Evolutionary conservation across 345 rosid species (phyloP), one percentile per base, ranked within the genome.

Genomic region (Salix caprea): DNA sequence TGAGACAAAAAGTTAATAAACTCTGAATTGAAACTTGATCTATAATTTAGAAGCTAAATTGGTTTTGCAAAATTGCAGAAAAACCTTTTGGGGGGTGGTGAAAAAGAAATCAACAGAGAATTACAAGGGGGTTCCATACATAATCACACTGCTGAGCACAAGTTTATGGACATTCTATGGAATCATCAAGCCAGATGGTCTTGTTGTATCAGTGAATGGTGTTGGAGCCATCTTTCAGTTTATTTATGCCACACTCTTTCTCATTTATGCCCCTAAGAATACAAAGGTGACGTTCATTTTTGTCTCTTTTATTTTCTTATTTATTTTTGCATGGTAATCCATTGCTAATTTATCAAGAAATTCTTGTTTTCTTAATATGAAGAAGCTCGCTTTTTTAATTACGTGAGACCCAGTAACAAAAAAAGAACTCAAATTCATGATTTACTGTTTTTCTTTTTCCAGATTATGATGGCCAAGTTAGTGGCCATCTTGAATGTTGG

Each of bases 151-250:
- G 34, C 69, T 77, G n/a, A 77, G 71, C 52, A 70, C 75, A 26
- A 61, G 48, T 13, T 62, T 77, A 75, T 77, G 79, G 79, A 10
- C 67, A 15, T 76, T 76, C 24, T 76, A 76, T 32, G 79, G 79
- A 66, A 14, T 76, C 68, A 67, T 76, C 30, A 76, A 76, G 61
- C 40, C 67, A 24, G 56, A 64, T 62, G 46, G 44, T 70, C 80
- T 77, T 28, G 80, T 77, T 62, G 18, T 71, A 2, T 44, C 80
- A 13, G 71, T 77, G 60, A 77, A 77, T 42, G 80, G 56, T 37
- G 16, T 71, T 24, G 80, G 80, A 6, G 28, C 71, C 21, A 68
- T 23, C 52, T 19, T 71, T 7, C 75, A 77, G 26, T 40, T 77
- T 34, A 13, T 71, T 18, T 77, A 77, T 21, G 70, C 48, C 75